These are phyloP conservation scores for Takashimella koratensis DNA, from an alignment of 1,284 basidiomycete genomes.

Conservation along the genomic window DNA sequence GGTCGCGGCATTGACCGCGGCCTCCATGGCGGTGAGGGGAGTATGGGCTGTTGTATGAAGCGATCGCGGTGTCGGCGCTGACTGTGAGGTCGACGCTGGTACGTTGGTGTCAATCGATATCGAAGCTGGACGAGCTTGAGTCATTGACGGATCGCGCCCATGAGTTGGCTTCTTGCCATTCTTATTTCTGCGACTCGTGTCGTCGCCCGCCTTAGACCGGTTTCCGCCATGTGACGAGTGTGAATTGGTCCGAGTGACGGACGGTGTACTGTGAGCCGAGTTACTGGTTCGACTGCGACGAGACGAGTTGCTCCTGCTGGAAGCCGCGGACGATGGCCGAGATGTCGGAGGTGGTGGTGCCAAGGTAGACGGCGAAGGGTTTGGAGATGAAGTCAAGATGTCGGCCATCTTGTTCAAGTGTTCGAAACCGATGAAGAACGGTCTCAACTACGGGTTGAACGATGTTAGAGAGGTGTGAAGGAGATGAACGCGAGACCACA, in stretches of 20 bases:
- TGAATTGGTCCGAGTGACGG: slow-evolving; percentile 34
- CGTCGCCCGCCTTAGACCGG: slow-evolving; percentile 21
- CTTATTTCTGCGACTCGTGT: slow-evolving; percentile 38
- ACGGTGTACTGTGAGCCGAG: slow-evolving; percentile 16
- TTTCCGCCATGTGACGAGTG: slow-evolving; percentile 21
- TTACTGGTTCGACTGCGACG: slow-evolving; percentile 19
- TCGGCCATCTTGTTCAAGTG: too few relatives aligned
- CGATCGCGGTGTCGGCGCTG: slow-evolving; percentile 13
- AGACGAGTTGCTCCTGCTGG: slow-evolving; percentile 22
- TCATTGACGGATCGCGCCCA: slow-evolving; percentile 9
- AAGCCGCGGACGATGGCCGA: slow-evolving; percentile 25
- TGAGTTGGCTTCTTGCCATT: slow-evolving; percentile 35
- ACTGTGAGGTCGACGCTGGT: slow-evolving; percentile 8
- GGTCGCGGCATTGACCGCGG: slow-evolving; percentile 37
- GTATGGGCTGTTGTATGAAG: slow-evolving; percentile 30
- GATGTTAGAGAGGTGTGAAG: too few relatives aligned
- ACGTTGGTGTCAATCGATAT: background rate
- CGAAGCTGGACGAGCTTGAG: background rate
- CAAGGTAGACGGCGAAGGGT: slow-evolving; percentile 6
- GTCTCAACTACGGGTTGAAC: too few relatives aligned
- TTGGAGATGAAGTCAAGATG: background rate
- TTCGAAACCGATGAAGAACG: too few relatives aligned
- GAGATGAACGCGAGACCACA: too few relatives aligned
- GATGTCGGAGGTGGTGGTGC: slow-evolving; percentile 20
- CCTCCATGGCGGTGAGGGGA: slow-evolving; percentile 39